A percentile compares a stretch with the other conserved stretches of the same genome.
Conservation (phyloP, 169 alveolate genomes). For the Cryptosporidium andersoni region DNA sequence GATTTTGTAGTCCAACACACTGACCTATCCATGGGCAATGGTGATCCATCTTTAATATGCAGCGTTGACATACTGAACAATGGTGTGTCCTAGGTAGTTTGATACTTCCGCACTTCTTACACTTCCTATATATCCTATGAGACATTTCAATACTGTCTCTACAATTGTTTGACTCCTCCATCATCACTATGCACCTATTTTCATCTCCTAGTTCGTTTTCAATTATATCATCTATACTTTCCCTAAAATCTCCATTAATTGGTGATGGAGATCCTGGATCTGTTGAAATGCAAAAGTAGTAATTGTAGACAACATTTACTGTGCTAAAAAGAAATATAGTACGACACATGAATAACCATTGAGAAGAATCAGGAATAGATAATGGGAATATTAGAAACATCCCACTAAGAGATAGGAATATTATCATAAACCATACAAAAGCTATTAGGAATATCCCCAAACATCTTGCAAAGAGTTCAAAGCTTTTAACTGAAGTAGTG, state of each 20-base stretch:
- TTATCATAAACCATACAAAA: slow-evolving; percentile 43
- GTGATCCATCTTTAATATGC: slow-evolving; percentile 89
- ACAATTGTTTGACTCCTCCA: neutral
- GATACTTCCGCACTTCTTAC: slow-evolving; percentile 43
- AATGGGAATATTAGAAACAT: slow-evolving; percentile 52
- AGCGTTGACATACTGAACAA: slow-evolving; percentile 86
- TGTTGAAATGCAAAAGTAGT: slow-evolving; percentile 16
- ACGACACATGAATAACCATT: slow-evolving; percentile 4
- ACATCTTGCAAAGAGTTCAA: slow-evolving; percentile 45
- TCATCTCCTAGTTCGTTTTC: neutral
- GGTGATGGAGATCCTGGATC: slow-evolving; percentile 35
- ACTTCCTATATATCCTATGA: neutral
- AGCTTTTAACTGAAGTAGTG: slow-evolving; percentile 4
- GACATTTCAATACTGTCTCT: neutral
- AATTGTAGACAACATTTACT: slow-evolving; percentile 46
- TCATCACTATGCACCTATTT: neutral
- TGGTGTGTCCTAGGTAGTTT: slow-evolving; percentile 87
- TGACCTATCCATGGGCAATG: slow-evolving; percentile 91
- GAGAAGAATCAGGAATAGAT: neutral
- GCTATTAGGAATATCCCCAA: slow-evolving; percentile 57
- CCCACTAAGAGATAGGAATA: slow-evolving; percentile 57
- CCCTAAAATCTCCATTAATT: slow-evolving; percentile 2
- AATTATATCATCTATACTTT: neutral
- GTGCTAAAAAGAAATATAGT: slow-evolving; percentile 16
- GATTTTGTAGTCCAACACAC: slow-evolving; percentile 89